Evolutionary conservation across 306 rosid genomes (phyloP).

Genomic region (Hylodesmum podocarpum): DNA sequence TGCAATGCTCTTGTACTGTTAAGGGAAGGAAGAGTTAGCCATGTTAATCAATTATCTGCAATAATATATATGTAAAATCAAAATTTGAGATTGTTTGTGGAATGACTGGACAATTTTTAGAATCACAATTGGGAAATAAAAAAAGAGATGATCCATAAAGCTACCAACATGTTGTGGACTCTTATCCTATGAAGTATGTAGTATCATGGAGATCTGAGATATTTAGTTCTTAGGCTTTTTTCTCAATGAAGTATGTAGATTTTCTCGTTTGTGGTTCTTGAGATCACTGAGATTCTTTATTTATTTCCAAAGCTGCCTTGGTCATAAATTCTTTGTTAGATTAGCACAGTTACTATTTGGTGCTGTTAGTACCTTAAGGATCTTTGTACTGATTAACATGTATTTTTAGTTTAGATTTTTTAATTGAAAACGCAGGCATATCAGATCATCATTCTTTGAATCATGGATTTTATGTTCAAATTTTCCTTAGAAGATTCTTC

Average conservation of each 20-base stretch:
- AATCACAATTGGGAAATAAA: neutral
- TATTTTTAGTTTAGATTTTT: constrained; percentile 11
- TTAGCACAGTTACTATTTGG: neutral
- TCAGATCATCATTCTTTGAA: constrained; percentile 13
- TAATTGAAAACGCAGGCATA: neutral
- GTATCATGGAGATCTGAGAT: constrained; percentile 11
- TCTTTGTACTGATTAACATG: neutral
- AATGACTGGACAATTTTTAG: neutral
- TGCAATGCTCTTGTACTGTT: neutral
- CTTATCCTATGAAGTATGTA: constrained; percentile 10
- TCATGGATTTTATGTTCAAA: constrained; percentile 2
- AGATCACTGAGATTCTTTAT: neutral
- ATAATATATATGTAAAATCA: neutral
- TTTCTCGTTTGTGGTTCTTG: neutral
- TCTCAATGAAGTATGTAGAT: constrained; percentile 1
- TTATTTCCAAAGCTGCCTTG: neutral
- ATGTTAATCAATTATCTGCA: neutral
- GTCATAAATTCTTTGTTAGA: neutral
- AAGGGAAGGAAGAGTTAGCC: neutral
- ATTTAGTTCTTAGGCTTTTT: neutral
- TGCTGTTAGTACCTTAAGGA: neutral
- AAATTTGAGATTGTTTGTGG: neutral
- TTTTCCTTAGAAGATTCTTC: neutral
- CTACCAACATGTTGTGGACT: neutral
- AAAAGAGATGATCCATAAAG: neutral